Conservation (phyloP, 1,139 yeast species). For the Debaryomyces fabryi region DNA sequence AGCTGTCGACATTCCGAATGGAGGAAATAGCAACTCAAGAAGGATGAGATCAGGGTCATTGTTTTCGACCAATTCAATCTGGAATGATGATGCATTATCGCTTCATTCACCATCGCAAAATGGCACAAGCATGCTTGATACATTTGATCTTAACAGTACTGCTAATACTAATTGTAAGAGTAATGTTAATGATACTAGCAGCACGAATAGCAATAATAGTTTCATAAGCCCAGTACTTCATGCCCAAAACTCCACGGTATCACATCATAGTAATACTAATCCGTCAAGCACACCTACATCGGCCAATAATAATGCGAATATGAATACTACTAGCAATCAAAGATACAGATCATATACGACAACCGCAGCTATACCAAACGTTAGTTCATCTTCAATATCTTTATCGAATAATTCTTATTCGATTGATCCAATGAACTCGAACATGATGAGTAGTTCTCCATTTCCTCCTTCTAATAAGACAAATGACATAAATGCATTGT, state of each 20-base stretch:
- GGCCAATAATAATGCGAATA: slow-evolving; percentile 1
- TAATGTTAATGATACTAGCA: slow-evolving; percentile 16
- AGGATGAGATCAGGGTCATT: slow-evolving; percentile 49
- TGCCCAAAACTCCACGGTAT: slow-evolving; percentile 26
- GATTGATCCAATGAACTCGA: slow-evolving; percentile 17
- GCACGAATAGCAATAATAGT: slow-evolving; percentile 16
- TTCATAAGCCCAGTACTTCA: slow-evolving; percentile 37
- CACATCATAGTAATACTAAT: slow-evolving; percentile 9
- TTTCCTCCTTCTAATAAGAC: slow-evolving; percentile 19
- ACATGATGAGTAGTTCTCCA: slow-evolving; percentile 19
- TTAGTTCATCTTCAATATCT: slow-evolving; percentile 14
- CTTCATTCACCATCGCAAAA: slow-evolving; percentile 20
- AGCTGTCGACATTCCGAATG: slow-evolving; percentile 23
- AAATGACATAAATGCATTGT: slow-evolving; percentile 33
- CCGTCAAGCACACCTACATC: slow-evolving; percentile 4
- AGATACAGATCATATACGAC: slow-evolving; percentile 56
- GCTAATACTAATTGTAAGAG: slow-evolving; percentile 17
- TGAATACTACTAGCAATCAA: slow-evolving; percentile 9
- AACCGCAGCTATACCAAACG: slow-evolving; percentile 36
- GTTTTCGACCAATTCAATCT: slow-evolving; percentile 48
- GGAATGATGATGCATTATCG: slow-evolving; percentile 46
- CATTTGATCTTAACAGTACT: slow-evolving; percentile 15
- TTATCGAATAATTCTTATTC: slow-evolving; percentile 14
- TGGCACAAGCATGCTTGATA: slow-evolving; percentile 17
- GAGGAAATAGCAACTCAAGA: slow-evolving; percentile 15